Conservation (phyloP, 2,329 filamentous ascomycete genomes). For the Aspergillus phoenicis region DNA sequence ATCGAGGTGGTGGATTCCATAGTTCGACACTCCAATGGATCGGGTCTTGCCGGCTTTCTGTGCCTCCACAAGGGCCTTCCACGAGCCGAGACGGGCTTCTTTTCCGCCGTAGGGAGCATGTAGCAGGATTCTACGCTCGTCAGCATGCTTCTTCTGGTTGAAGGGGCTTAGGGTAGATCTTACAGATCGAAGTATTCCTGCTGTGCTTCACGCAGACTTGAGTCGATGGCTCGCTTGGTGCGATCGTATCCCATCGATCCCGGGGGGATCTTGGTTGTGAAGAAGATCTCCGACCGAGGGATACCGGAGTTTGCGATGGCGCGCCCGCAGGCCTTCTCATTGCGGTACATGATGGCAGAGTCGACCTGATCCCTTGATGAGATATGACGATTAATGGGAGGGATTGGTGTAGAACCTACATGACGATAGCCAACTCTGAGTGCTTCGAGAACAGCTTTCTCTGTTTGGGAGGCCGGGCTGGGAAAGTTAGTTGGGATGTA, state of each 20-base stretch:
- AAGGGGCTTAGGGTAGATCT: slow-evolving; percentile 1
- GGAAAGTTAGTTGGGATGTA: background rate
- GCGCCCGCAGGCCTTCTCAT: slow-evolving; percentile 69
- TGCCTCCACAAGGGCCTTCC: slow-evolving; percentile 76
- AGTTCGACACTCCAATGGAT: slow-evolving; percentile 77
- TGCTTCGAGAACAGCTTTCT: slow-evolving; percentile 31
- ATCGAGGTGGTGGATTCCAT: slow-evolving; percentile 71
- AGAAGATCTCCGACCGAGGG: slow-evolving; percentile 71
- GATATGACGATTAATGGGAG: no score
- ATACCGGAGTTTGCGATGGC: slow-evolving; percentile 63
- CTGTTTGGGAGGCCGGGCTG: slow-evolving; percentile 32
- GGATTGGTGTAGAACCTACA: slow-evolving; percentile 21
- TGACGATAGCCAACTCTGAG: slow-evolving; percentile 35
- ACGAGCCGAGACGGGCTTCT: slow-evolving; percentile 68
- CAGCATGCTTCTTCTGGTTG: background rate
- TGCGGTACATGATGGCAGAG: slow-evolving; percentile 67
- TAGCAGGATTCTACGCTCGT: slow-evolving; percentile 57
- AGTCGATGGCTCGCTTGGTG: slow-evolving; percentile 66
- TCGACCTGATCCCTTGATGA: slow-evolving; percentile 47
- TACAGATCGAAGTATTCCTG: slow-evolving; percentile 76
- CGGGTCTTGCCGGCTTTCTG: slow-evolving; percentile 70
- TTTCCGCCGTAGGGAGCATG: slow-evolving; percentile 78
- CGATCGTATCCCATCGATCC: slow-evolving; percentile 67
- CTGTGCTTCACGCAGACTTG: slow-evolving; percentile 63
- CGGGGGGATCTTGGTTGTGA: slow-evolving; percentile 75